These are phyloP conservation scores for Ceratobasidium papillatum DNA, from an alignment of 1,284 basidiomycete species.

Conservation along the genomic window DNA sequence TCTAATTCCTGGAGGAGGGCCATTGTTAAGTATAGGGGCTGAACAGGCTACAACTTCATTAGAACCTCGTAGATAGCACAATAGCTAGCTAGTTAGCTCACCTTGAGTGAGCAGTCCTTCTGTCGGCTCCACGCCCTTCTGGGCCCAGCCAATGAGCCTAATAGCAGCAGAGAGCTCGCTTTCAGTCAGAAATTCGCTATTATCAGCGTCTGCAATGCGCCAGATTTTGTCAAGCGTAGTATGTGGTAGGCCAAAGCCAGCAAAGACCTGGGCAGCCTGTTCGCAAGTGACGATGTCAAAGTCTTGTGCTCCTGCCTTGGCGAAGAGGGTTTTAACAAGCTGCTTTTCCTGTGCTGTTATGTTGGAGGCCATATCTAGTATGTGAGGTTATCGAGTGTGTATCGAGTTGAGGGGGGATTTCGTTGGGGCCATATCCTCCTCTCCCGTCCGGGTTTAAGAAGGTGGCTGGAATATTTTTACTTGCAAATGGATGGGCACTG, in stretches of 20 bases:
- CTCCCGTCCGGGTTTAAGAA: too few relatives aligned
- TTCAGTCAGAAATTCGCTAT: slow-evolving; percentile 88
- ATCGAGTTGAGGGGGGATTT: too few relatives aligned
- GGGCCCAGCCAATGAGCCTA: slow-evolving; percentile 91
- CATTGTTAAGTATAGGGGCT: slow-evolving; percentile 81
- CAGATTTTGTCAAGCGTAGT: slow-evolving; percentile 92
- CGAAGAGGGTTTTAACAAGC: slow-evolving; percentile 75
- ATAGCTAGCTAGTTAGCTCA: slow-evolving; percentile 56
- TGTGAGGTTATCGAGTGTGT: too few relatives aligned
- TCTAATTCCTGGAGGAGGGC: slow-evolving; percentile 59
- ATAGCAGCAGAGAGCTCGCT: slow-evolving; percentile 88
- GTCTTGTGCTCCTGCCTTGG: slow-evolving; percentile 74
- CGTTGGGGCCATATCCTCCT: too few relatives aligned
- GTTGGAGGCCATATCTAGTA: slow-evolving; percentile 57
- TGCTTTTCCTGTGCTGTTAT: slow-evolving; percentile 71
- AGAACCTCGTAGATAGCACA: neutral
- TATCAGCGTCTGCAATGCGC: slow-evolving; percentile 90
- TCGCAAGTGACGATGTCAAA: slow-evolving; percentile 87
- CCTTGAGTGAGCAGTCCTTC: slow-evolving; percentile 70
- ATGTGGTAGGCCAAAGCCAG: slow-evolving; percentile 79
- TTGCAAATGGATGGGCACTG: too few relatives aligned
- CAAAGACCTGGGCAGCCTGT: slow-evolving; percentile 82
- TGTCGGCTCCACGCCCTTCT: slow-evolving; percentile 79
- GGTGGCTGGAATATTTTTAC: too few relatives aligned
- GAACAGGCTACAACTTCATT: slow-evolving; percentile 72